Conservation (phyloP, 306 rosid genomes). For the Quercus agrifolia region DNA sequence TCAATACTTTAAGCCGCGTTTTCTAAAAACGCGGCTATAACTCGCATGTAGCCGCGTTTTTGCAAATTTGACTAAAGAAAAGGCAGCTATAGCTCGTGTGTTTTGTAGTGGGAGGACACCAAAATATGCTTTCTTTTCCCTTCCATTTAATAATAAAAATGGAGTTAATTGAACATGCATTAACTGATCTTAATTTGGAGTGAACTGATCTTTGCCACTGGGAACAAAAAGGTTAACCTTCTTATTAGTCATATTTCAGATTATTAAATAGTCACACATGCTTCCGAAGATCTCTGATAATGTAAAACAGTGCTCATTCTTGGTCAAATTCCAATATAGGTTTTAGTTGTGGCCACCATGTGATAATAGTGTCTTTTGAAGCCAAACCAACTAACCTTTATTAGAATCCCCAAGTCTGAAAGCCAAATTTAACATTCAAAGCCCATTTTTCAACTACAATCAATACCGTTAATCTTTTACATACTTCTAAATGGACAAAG, state of each 20-base stretch:
- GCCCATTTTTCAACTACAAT: neutral
- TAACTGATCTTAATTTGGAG: neutral
- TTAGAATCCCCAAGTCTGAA: neutral
- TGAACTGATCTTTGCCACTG: neutral
- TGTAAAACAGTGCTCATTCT: neutral
- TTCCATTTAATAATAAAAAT: no score
- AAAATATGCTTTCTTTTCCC: no score
- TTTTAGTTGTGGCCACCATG: neutral
- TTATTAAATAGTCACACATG: neutral
- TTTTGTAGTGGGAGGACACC: no score
- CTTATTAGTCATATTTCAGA: neutral
- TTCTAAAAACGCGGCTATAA: no score
- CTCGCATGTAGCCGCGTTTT: no score
- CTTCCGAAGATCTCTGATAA: neutral
- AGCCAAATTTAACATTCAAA: neutral
- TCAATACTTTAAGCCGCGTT: no score
- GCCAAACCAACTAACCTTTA: neutral
- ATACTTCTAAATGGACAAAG: no score
- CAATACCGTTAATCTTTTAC: neutral
- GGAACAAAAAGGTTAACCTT: no score
- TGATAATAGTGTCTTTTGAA: neutral
- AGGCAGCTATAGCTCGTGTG: no score
- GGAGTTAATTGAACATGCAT: no score
- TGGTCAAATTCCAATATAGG: neutral
- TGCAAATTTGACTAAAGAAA: no score